These are phyloP conservation scores for Rutstroemia sp. DNA, from an alignment of 2,329 filamentous ascomycete genomes.

Conservation along the genomic window DNA sequence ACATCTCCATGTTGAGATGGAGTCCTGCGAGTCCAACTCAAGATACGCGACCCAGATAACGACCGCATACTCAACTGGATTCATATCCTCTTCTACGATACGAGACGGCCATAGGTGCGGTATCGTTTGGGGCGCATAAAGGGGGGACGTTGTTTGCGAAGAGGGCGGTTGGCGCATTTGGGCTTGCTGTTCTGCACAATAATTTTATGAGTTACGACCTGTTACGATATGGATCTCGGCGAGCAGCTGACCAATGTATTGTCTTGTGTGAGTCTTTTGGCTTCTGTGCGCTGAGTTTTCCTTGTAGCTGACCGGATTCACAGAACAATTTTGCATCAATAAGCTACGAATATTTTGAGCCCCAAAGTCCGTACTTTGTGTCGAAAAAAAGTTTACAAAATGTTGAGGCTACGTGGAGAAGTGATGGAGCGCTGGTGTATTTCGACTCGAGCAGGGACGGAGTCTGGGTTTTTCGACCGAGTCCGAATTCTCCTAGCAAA, in stretches of 20 bases:
- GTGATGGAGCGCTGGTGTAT: conserved; percentile 24
- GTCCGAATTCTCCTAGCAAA: conserved; percentile 7
- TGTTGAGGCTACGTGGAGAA: conserved; percentile 24
- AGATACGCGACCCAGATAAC: conserved; percentile 18
- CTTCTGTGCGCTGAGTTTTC: not conserved
- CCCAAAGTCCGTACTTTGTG: conserved; percentile 12
- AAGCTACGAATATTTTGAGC: conserved; percentile 29
- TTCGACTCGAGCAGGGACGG: conserved; percentile 24
- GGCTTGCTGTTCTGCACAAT: not conserved
- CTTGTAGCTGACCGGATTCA: conserved; percentile 4
- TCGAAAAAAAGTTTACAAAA: conserved; percentile 24
- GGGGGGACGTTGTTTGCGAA: conserved; percentile 1
- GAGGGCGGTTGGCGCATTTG: conserved; percentile 5
- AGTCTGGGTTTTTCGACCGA: conserved; percentile 25
- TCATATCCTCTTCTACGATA: not conserved
- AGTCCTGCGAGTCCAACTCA: conserved; percentile 23
- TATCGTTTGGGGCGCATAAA: conserved; percentile 4
- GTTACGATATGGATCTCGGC: conserved; percentile 29
- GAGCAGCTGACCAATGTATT: conserved; percentile 31
- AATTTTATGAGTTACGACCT: conserved; percentile 15
- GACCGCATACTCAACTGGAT: not conserved
- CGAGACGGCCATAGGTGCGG: conserved; percentile 1
- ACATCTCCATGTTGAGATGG: conserved; percentile 25
- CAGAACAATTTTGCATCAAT: conserved; percentile 29
- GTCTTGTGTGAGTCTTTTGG: conserved; percentile 24